Evolutionary conservation across 345 rosid species (phyloP).

Genomic region (Nasturtium officinale): DNA sequence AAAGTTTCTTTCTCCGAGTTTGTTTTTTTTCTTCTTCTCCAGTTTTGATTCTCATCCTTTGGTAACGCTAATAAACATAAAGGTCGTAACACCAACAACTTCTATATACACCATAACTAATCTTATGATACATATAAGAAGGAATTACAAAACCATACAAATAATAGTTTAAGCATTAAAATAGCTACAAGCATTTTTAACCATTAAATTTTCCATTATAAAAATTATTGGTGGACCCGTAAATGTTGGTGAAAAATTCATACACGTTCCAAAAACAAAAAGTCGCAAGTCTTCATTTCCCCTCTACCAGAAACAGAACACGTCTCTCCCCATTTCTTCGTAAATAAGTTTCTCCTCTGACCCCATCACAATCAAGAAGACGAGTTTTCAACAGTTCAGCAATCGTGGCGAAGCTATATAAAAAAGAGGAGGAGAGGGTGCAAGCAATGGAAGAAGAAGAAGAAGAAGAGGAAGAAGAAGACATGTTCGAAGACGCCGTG

Average conservation of each 20-base stretch:
- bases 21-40: neutral
- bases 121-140: no score
- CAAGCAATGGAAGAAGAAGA: constrained; percentile 32
- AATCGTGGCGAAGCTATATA: constrained; percentile 45
- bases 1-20: neutral
- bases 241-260: constrained; percentile 18
- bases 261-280: constrained; percentile 21
- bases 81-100: no score
- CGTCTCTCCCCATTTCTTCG: constrained; percentile 24
- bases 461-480: constrained; percentile 32
- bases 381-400: constrained; percentile 19
- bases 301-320: constrained; percentile 17
- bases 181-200: constrained; percentile 23
- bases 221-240: constrained; percentile 30
- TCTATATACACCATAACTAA: no score
- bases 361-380: constrained; percentile 27
- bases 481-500: constrained; percentile 38
- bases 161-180: no score
- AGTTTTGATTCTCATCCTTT: neutral
- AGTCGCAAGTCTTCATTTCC: constrained; percentile 11
- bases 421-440: constrained; percentile 26
- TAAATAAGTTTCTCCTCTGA: constrained; percentile 12
- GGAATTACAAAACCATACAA: no score
- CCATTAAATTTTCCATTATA: constrained; percentile 11
- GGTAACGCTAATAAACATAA: no score